Conservation (phyloP, 140 eudicot species). For the Cichorium intybus region DNA sequence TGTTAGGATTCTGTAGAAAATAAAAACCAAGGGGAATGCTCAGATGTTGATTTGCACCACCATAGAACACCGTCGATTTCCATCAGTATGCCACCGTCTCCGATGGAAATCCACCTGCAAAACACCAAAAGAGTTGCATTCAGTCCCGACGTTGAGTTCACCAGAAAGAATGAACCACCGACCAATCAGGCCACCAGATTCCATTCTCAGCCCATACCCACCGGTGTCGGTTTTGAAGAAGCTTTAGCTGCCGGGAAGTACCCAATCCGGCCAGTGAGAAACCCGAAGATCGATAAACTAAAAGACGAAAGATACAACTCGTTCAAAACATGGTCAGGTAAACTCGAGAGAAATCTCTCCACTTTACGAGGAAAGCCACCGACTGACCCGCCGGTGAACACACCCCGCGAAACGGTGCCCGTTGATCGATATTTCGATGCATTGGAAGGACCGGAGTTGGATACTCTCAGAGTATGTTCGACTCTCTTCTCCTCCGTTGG, state of each 20-base stretch:
- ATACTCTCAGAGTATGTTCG: conserved; percentile 55
- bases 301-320: conserved; percentile 61
- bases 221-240: conserved; percentile 30
- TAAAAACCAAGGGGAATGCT: conserved; percentile 18
- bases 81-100: conserved; percentile 85
- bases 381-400: conserved; percentile 21
- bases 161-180: neutral
- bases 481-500: neutral
- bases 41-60: conserved; percentile 9
- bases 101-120: conserved; percentile 30
- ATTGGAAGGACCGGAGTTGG: conserved; percentile 86
- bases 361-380: conserved; percentile 47
- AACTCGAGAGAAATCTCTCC: conserved; percentile 73
- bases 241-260: conserved; percentile 25
- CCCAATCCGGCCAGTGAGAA: conserved; percentile 22
- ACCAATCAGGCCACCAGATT: conserved; percentile 26
- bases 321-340: conserved; percentile 82
- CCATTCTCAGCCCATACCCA: conserved; percentile 70
- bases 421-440: conserved; percentile 89
- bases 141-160: conserved; percentile 31
- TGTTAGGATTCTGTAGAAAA: conserved; percentile 36
- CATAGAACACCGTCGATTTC: conserved; percentile 59
- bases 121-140: conserved; percentile 44
- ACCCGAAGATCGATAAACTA: conserved; percentile 35
- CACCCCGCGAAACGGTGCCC: conserved; percentile 41